These are phyloP conservation scores for Kwoniella heveanensis DNA, from an alignment of 768 basidiomycete species.

Conservation along the genomic window DNA sequence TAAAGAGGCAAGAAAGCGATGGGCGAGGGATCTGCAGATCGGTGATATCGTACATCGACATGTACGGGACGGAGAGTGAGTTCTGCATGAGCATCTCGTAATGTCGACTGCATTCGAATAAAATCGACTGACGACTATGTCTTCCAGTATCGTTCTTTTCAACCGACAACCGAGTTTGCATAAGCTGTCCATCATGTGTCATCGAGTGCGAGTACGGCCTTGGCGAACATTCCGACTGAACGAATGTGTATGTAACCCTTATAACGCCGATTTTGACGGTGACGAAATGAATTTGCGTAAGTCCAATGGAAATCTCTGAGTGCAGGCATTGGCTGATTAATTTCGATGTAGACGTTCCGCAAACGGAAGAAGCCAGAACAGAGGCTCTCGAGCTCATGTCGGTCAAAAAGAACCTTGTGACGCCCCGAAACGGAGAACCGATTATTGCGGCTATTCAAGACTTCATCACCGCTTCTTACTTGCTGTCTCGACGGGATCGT, in stretches of 20 bases:
- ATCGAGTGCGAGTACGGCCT: slow-evolving; percentile 84
- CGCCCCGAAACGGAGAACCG: slow-evolving; percentile 96
- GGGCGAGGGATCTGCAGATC: slow-evolving; percentile 77
- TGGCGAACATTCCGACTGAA: slow-evolving; percentile 97
- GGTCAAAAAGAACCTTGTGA: slow-evolving; percentile 94
- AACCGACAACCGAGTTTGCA: slow-evolving; percentile 99
- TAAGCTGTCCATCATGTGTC: slow-evolving; percentile 99
- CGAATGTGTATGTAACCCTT: slow-evolving; percentile 98
- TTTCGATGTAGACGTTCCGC: slow-evolving; percentile 76
- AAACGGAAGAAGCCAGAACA: slow-evolving; percentile 96
- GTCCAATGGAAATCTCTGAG: slow-evolving; percentile 44
- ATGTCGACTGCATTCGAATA: no score
- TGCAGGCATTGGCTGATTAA: background rate
- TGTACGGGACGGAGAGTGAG: slow-evolving; percentile 83
- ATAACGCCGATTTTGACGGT: slow-evolving; percentile 99
- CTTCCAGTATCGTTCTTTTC: slow-evolving; percentile 78
- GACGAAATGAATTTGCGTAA: slow-evolving; percentile 99
- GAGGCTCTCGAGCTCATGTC: slow-evolving; percentile 97
- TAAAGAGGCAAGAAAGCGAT: slow-evolving; percentile 45
- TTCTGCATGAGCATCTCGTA: background rate
- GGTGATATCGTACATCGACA: slow-evolving; percentile 96
- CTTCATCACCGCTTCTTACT: slow-evolving; percentile 97
- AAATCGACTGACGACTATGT: slow-evolving; percentile 17
- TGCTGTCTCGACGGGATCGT: slow-evolving; percentile 86
- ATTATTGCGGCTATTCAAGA: slow-evolving; percentile 99